A percentile compares a stretch with the other conserved stretches of the same genome.
Conservation (phyloP, 2,329 filamentous ascomycete species). For the Ceratocystis eucalypticola region DNA sequence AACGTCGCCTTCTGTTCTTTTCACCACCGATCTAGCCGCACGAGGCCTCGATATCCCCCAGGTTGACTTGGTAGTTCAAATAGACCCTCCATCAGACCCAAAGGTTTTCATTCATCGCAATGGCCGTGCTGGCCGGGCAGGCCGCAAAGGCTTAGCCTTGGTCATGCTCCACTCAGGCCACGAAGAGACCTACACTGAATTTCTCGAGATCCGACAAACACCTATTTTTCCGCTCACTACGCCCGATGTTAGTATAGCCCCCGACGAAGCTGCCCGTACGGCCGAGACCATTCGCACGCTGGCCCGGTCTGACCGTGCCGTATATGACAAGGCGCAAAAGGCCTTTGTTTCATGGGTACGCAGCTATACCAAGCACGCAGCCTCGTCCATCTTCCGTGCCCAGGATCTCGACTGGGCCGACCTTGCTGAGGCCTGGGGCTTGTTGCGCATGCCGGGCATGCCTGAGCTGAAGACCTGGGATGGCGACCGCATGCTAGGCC, state of each 20-base stretch:
- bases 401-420: conserved; percentile 74
- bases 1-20: conserved; percentile 60
- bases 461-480: conserved; percentile 68
- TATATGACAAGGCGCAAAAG: conserved; percentile 79
- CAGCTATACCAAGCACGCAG: conserved; percentile 81
- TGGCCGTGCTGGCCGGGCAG: conserved; percentile 79
- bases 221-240: conserved; percentile 54
- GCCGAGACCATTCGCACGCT: conserved; percentile 48
- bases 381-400: conserved; percentile 78
- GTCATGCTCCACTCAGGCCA: conserved; percentile 72
- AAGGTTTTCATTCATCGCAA: conserved; percentile 93
- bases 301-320: conserved; percentile 37
- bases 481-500: conserved; percentile 49
- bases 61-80: conserved; percentile 79
- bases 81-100: conserved; percentile 36
- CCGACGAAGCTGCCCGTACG: conserved; percentile 44
- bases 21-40: conserved; percentile 87
- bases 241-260: conserved; percentile 43
- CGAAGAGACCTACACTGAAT: conserved; percentile 82
- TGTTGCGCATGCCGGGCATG: conserved; percentile 83
- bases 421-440: conserved; percentile 68
- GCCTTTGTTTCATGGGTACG: conserved; percentile 91
- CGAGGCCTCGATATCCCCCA: conserved; percentile 83
- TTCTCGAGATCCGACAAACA: conserved; percentile 75
- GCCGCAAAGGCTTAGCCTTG: conserved; percentile 69